Evolutionary conservation across 2,329 filamentous ascomycete genomes (phyloP), one percentile per base, ranked within the genome.

Genomic region (Hypocrella siamensis): DNA sequence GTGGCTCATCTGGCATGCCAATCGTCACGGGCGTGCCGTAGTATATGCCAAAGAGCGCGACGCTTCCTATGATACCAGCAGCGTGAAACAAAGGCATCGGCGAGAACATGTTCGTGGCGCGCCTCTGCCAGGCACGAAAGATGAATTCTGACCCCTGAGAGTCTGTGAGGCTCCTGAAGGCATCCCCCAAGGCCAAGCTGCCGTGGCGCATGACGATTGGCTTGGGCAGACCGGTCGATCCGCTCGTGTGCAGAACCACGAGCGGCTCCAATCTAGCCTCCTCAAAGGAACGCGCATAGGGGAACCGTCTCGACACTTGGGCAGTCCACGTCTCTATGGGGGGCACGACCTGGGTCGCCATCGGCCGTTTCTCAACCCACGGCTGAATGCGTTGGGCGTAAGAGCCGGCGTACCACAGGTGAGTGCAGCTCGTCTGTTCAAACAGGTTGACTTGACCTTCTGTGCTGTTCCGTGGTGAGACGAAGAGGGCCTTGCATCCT

Each of bases 181-280:
- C 38, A 33, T 65, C 58, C 4, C 32, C 37, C 14, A 54, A 41
- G 2, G 54, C 46, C 11, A 58, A 9, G 44, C 57, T 48, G 11
- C 60, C 60, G 5, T 60, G 51, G 4, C 43, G 42, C 15, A 48
- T 41, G 8, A 58, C 38, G n/a, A 66, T 49, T 3, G 61, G 60
- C 40, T 39, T 39, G 1, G 38, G 37, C 5, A 32, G 22, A 1
- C 38, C 38, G 7, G 38, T 40, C 8, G 30, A 29, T 9, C 38
- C 36, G 15, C 33, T 38, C 6, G 38, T 40, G 34, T 40, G 36
- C 32, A 40, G 14, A 4, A 36, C 31, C 2, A 32, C 31, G 10
- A 36, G 24, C 9, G 38, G 34, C n/a, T 40, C 36, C 18, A 21
- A 35, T 1, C 31, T 27, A 3, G 35, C 39, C 14, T 39, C 31